Evolutionary conservation across 495 filamentous ascomycete species (phyloP).

Genomic region (Rhizodiscina lignyota): DNA sequence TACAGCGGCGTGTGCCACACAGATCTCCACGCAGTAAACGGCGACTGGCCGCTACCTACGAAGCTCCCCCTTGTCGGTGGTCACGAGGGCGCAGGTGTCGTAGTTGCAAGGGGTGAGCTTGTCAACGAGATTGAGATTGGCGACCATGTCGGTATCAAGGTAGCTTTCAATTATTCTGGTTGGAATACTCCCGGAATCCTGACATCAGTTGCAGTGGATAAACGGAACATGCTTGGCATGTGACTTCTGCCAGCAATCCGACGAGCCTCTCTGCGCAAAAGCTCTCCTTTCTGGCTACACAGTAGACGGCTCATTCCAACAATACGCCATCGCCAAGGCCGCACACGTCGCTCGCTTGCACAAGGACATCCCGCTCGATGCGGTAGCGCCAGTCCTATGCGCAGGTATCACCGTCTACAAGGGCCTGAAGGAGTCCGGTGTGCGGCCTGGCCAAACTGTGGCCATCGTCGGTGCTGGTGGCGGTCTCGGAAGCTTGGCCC

Average conservation of each 20-base stretch:
- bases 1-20: constrained; percentile 93
- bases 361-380: constrained; percentile 58
- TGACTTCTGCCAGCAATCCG: constrained; percentile 59
- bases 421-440: constrained; percentile 70
- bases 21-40: constrained; percentile 59
- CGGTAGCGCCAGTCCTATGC: constrained; percentile 65
- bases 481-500: constrained; percentile 65
- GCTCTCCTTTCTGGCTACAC: constrained; percentile 73
- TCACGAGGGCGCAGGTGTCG: constrained; percentile 77
- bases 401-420: constrained; percentile 91
- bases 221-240: constrained; percentile 69
- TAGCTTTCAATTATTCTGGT: not conserved
- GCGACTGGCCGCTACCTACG: constrained; percentile 68
- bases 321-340: constrained; percentile 79
- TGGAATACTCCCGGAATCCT: not conserved
- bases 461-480: constrained; percentile 83
- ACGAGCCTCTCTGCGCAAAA: constrained; percentile 60
- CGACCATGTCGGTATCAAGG: constrained; percentile 54
- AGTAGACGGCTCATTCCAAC: constrained; percentile 83
- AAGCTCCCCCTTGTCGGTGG: constrained; percentile 82
- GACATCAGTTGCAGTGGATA: constrained; percentile 38
- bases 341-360: constrained; percentile 66
- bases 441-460: constrained; percentile 56
- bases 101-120: constrained; percentile 61
- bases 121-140: constrained; percentile 51